Base-by-base conservation (phyloP, 352 stramenopile species). In the Phytophthora pseudosyringae region DNA sequence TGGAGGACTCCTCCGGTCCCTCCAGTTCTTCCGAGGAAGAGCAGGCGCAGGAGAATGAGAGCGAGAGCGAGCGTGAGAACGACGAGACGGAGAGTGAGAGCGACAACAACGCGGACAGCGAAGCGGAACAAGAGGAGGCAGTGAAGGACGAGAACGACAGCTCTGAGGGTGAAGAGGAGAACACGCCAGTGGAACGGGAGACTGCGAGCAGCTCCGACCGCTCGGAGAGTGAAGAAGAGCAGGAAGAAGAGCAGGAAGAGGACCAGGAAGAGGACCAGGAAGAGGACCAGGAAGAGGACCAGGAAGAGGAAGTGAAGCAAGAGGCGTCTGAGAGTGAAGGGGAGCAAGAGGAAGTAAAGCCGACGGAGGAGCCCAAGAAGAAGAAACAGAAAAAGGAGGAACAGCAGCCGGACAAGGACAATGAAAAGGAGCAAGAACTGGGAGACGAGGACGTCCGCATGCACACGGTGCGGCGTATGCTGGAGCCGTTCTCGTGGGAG, bases 401-500 rank as follows among this genome's bases (percentile, higher is more conserved):
- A 18, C 35, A 40, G 35, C 9, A 40, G 35, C 4, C 11, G 12
- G 35, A n/a, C 10, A 9, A 40, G 9, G 15, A 31, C 16, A 1
- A n/a, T 7, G 18, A 35, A 18, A 38, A 60, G 40, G 46, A 38
- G 25, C 39, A 65, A n/a, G 31, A 61, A 39, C 44, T 51, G 43
- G 45, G 41, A 49, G 26, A 59, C 29, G 31, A 71, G n/a, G 50
- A 65, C 8, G 28, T 52, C 32, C 47, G 43, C 4, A 28, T 48
- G 31, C 35, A 67, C 39, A 32, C 38, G 26, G 46, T 85, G 16
- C 55, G 56, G n/a, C 71, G 69, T 62, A 67, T 93, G 10, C 62
- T 93, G 10, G 68, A 77, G 51, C 71, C 81, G 2, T 87, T 91
- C 35, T 73, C 85, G 44, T 67, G 76, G 43, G 77, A 90, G 33